Base-by-base conservation (phyloP, 371 early-diverging fungal species). In the Mortierella sp. region DNA sequence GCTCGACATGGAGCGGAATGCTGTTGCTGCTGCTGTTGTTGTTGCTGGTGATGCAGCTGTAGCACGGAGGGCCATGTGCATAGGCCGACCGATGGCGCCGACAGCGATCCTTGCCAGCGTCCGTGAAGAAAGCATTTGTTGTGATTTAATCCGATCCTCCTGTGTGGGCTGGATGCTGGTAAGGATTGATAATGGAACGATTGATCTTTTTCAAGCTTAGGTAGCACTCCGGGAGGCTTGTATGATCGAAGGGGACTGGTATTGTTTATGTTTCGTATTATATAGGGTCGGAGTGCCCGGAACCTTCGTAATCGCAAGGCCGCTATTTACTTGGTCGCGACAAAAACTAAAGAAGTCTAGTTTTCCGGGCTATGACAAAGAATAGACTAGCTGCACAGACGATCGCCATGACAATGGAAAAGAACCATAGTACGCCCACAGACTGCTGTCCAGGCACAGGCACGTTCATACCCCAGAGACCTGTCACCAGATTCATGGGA, bases 401-500 rank as follows among this genome's bases (percentile, higher is more conserved):
- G 30, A 94, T 90, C 8, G 81, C 79, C 5, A 81, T 54, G 3
- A 90, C 86, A 63, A 95, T 95, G 79, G 85, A 86, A 78, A 87
- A 88, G 80, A 97, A 97, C 90, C 92, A 95, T 2, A 64, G 64
- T 50, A 95, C 52, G 26, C 81, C 84, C 2, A 84, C 87, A 3
- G 82, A 65, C 47, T 89, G 84, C 57, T 88, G 86, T 0, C 94
- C 93, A 8, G 95, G 95, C 0, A 94, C 95, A n/a, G 84, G 76
- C 8, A 98, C 97, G 73, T 98, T 98, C 88, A 87, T 90, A 24
- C 90, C 90, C 81, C 85, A 90, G 24, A 90, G 64, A 83, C 88
- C 83, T 4, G 97, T 96, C 23, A 97, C 87, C 31, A 98, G 67
- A 56, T 97, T 97, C 79, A 98, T 82, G 15, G 98, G 97, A 4